phyloP scores from a whole-genome alignment of 2,329 filamentous ascomycete species.

The Gliomastix tumulicola region DNA sequence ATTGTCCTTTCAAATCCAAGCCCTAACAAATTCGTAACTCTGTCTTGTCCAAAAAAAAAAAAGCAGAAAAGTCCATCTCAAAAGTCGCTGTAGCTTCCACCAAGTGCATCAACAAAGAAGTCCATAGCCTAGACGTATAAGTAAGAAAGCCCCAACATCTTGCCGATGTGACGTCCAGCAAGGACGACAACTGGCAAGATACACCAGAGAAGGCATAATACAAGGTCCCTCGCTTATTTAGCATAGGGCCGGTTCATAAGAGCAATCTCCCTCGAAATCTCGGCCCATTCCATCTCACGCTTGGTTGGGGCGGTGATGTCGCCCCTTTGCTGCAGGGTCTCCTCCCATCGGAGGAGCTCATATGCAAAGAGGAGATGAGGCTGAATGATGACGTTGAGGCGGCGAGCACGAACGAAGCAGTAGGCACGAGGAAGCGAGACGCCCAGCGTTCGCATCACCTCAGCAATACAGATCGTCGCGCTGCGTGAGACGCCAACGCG shows the following conservation, averaged over 20 bases:
- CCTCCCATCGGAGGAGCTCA: conserved; percentile 94
- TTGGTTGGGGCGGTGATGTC: conserved; percentile 39
- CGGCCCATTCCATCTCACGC: conserved; percentile 86
- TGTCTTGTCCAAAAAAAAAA: too few species aligned
- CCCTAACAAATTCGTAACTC: too few species aligned
- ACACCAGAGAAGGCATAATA: too few species aligned
- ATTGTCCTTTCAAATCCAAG: too few species aligned
- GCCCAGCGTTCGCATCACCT: conserved; percentile 79
- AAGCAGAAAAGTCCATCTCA: too few species aligned
- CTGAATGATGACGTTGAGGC: conserved; percentile 96
- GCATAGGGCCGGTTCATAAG: conserved; percentile 94
- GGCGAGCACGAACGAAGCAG: conserved; percentile 87
- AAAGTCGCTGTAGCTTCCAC: too few species aligned
- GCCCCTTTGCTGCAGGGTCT: conserved; percentile 54
- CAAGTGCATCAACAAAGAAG: too few species aligned
- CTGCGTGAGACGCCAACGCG: conserved; percentile 92
- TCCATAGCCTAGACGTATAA: too few species aligned
- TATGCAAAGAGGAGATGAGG: conserved; percentile 93
- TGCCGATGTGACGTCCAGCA: too few species aligned
- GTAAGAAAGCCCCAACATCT: too few species aligned
- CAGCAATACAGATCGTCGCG: conserved; percentile 97
- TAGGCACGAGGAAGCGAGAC: conserved; percentile 89
- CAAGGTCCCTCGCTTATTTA: too few species aligned
- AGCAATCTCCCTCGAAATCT: conserved; percentile 83
- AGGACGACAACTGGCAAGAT: too few species aligned